Evolutionary conservation across 345 rosid genomes (phyloP).

Genomic region (Orychophragmus violaceus): DNA sequence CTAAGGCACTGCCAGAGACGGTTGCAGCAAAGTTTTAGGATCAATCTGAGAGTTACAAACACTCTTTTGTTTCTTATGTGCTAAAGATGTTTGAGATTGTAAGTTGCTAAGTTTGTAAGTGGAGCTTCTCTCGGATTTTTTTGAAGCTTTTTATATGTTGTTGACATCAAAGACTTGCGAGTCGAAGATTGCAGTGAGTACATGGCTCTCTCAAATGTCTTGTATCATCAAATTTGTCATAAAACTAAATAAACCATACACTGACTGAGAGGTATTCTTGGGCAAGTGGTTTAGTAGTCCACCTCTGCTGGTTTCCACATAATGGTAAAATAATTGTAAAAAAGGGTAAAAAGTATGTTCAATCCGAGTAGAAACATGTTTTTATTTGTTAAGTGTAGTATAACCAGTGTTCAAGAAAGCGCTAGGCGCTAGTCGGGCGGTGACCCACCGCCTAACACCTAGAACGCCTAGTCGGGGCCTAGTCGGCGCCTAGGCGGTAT

Average conservation of each 20-base stretch:
- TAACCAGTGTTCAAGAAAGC: too few relatives aligned
- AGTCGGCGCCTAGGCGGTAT: too few relatives aligned
- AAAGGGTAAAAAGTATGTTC: neutral
- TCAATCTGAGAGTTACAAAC: constrained; percentile 19
- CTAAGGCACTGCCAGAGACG: constrained; percentile 8
- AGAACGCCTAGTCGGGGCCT: too few relatives aligned
- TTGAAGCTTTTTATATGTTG: neutral
- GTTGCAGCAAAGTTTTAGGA: constrained; percentile 14
- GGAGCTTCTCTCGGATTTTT: neutral
- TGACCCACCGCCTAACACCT: too few relatives aligned
- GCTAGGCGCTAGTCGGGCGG: too few relatives aligned
- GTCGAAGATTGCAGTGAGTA: neutral
- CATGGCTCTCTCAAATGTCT: neutral
- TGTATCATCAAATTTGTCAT: neutral
- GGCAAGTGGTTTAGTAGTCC: neutral
- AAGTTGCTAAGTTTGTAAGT: neutral
- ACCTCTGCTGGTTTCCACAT: neutral
- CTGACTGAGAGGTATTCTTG: neutral
- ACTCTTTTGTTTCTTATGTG: neutral
- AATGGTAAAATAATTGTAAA: neutral
- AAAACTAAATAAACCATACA: neutral
- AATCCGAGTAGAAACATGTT: neutral
- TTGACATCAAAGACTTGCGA: constrained; percentile 9
- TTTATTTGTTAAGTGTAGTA: neutral
- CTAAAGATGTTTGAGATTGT: neutral